Evolutionary conservation across 2,329 filamentous ascomycete genomes (phyloP), one percentile per base, ranked within the genome.

Genomic region (Colletotrichum costaricense): DNA sequence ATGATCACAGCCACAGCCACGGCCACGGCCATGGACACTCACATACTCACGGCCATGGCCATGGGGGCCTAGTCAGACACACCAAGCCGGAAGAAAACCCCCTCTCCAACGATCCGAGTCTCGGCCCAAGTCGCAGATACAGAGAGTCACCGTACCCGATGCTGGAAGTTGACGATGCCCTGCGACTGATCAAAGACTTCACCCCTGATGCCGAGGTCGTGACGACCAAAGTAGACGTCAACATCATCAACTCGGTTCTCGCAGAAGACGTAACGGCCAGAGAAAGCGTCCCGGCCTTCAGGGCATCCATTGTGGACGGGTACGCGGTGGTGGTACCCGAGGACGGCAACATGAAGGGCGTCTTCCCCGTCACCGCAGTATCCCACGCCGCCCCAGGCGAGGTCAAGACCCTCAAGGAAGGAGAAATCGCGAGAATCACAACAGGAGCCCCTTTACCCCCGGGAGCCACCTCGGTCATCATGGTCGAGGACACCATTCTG

Each of bases 271-370:
- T 99, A 28, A 89, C 87, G 52, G 95, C 97, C 0, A 84, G 84
- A 4, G 96, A 98, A 80, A 91, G 93, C 8, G 97, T 99, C 0
- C 97, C 97, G 0, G 97, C 96, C 0, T 99, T 97, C 83, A 88
- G 95, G 72, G 97, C 97, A 22, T 98, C 96, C 80, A 98, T 98
- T 54, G 97, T 99, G 0, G 97, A 99, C 81, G 97, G 97, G 1
- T 99, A 99, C 79, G 97, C 97, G 2, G 90, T 97, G 0, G 91
- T 95, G 49, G 92, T 91, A 6, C 88, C 89, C 66, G 84, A 85
- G 35, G 86, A 90, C 54, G 90, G 88, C 0, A 90, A 88, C 62
- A 89, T 94, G 62, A 94, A 93, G 77, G 95, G 96, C 0, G 84
- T 92, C 1, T 98, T 97, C 79, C 95, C 96, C 0, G 96, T 99